Evolutionary conservation across 2,329 filamentous ascomycete species (phyloP).

Genomic region (Aquanectria penicillioides): DNA sequence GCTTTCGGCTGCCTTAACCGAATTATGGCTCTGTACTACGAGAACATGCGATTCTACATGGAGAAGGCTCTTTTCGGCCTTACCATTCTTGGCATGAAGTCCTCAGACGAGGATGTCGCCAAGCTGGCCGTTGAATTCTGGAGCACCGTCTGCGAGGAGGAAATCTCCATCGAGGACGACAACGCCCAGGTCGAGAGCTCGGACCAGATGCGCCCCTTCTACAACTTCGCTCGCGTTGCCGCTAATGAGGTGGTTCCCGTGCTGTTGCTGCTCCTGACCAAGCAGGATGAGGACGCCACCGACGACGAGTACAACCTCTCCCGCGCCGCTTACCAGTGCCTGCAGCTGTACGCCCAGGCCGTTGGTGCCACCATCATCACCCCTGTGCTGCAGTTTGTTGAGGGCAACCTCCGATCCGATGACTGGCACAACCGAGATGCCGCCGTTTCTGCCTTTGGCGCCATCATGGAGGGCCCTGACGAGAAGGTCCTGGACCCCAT

Average conservation of each 20-base stretch:
- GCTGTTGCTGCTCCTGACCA: slow-evolving; percentile 86
- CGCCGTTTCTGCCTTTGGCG: slow-evolving; percentile 95
- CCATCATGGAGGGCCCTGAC: slow-evolving; percentile 98
- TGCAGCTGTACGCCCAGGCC: slow-evolving; percentile 94
- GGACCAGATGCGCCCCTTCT: slow-evolving; percentile 88
- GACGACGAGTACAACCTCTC: slow-evolving; percentile 99
- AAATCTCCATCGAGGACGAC: slow-evolving; percentile 97
- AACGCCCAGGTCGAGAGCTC: slow-evolving; percentile 81
- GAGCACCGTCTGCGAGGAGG: slow-evolving; percentile 99
- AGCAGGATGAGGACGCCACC: slow-evolving; percentile 95
- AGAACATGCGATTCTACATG: slow-evolving; percentile 99
- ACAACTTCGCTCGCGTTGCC: slow-evolving; percentile 94
- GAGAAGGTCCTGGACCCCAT: slow-evolving; percentile 91
- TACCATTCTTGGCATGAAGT: slow-evolving; percentile 99
- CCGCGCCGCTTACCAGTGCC: slow-evolving; percentile 93
- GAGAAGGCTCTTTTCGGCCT: slow-evolving; percentile 98
- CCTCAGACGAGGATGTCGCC: slow-evolving; percentile 94
- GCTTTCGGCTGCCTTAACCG: slow-evolving; percentile 97
- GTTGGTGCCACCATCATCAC: slow-evolving; percentile 86
- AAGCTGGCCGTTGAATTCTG: slow-evolving; percentile 99
- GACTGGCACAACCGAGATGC: slow-evolving; percentile 97
- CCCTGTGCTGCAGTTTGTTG: slow-evolving; percentile 90
- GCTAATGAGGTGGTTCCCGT: slow-evolving; percentile 95
- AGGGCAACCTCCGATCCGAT: slow-evolving; percentile 86
- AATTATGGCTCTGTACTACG: slow-evolving; percentile 99